Percentiles rank a stretch among this genome's conserved stretches.
Conservation (phyloP, 1,139 yeast species). For the Scheffersomyces illinoinensis region DNA sequence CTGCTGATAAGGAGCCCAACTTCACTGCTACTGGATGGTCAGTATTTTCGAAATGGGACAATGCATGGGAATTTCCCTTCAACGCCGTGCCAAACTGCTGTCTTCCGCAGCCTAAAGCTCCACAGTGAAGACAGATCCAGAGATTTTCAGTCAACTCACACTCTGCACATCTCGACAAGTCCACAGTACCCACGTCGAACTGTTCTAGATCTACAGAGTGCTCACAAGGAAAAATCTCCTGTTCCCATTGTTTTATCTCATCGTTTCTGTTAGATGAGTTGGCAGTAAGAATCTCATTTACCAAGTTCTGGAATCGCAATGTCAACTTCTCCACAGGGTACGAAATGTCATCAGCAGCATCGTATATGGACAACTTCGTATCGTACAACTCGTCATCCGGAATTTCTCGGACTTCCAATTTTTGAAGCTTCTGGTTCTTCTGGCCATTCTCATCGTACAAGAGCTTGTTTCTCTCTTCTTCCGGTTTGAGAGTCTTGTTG, state of each 20-base stretch:
- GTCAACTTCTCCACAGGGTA: constrained; percentile 23
- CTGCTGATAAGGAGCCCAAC: constrained; percentile 81
- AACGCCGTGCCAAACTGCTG: constrained; percentile 86
- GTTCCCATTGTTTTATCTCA: constrained; percentile 90
- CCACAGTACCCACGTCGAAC: constrained; percentile 11
- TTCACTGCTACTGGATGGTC: constrained; percentile 85
- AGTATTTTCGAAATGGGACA: constrained; percentile 59
- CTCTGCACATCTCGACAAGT: constrained; percentile 52
- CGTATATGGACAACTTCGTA: constrained; percentile 46
- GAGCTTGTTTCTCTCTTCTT: constrained; percentile 20
- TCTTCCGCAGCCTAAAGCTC: constrained; percentile 88
- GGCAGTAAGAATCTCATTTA: constrained; percentile 56
- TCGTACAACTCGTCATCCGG: constrained; percentile 70
- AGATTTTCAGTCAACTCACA: constrained; percentile 70
- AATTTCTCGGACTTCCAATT: constrained; percentile 72
- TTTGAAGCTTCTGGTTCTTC: constrained; percentile 58
- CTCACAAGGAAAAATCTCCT: constrained; percentile 75
- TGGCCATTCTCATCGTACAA: constrained; percentile 27
- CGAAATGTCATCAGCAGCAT: constrained; percentile 28
- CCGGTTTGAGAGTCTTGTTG: constrained; percentile 45
- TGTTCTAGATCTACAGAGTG: constrained; percentile 64
- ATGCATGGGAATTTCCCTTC: constrained; percentile 89
- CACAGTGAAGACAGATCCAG: constrained; percentile 92
- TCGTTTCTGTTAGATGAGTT: constrained; percentile 67
- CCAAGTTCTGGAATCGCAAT: constrained; percentile 24